Evolutionary conservation across 345 rosid genomes (phyloP), one percentile per base, ranked within the genome.

Genomic region (Heritiera littoralis): DNA sequence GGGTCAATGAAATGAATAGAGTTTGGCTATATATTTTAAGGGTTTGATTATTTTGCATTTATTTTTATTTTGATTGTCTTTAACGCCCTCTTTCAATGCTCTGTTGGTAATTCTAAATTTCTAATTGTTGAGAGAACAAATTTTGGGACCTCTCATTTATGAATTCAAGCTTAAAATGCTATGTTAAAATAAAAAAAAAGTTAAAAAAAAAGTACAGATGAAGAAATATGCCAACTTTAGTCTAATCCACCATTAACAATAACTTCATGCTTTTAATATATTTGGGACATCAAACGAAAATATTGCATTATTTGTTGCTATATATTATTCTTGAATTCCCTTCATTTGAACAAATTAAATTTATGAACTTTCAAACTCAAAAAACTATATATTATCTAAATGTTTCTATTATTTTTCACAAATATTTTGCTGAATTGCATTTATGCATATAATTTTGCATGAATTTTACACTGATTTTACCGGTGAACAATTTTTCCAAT

Each of bases 121-220:
- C 18, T 48, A 70, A 48, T 23, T 48, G 32, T 48, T 69, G 30
- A 67, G 72, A n/a, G 52, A 67, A 43, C 14, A 67, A 66, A 60
- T 60, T 59, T 66, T 41, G n/a, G 74, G 74, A 48, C 40, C 18
- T 48, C n/a, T 48, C 48, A 13, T 70, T 48, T 70, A 70, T 23
- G 74, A 46, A 46, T 70, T 69, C 7, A 0, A 45, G 56, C 40
- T 46, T 69, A 12, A 69, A 68, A 68, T 32, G n/a, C 11, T 58
- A 59, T 35, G 38, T 20, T 23, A 7, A 20, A 61, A 7, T 1
- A 5, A 30, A 30, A 30, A 9, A 28, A 30, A 9, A 28, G 10
- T 23, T 23, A 23, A 23, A 23, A 23, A 23, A 23, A 23, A 23
- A 23, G 28, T 23, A 23, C 28, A 23, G 8, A 15, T 18, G 15